A percentile compares a stretch with the other conserved stretches of the same genome.
phyloP scores from a whole-genome alignment of 371 early-diverging fungal species.

The Syncephalastrum sp. region DNA sequence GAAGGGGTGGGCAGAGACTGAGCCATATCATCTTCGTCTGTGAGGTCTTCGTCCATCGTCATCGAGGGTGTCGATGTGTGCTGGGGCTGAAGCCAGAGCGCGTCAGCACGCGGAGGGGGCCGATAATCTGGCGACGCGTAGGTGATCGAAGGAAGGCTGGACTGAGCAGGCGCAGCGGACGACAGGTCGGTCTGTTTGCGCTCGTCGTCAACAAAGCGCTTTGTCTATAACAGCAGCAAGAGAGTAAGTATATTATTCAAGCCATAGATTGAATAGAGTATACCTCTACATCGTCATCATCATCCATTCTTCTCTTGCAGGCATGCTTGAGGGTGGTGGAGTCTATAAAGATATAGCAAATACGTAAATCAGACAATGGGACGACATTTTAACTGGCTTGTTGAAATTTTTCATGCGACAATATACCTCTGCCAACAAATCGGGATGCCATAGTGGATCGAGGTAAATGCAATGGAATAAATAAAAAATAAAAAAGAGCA shows the following conservation, averaged over 20 bases:
- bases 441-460: conserved; percentile 6
- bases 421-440: conserved; percentile 1
- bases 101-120: conserved; percentile 21
- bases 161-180: not conserved
- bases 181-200: no score
- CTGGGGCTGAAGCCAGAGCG: conserved; percentile 19
- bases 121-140: conserved; percentile 24
- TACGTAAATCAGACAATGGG: no score
- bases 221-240: no score
- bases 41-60: conserved; percentile 15
- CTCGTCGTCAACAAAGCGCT: no score
- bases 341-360: no score
- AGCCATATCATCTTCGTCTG: conserved; percentile 8
- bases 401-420: conserved; percentile 5
- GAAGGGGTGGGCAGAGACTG: conserved; percentile 9
- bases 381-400: not conserved
- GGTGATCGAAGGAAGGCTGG: conserved; percentile 18
- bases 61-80: not conserved
- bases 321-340: conserved; percentile 1
- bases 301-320: conserved; percentile 29
- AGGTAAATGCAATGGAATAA: not conserved
- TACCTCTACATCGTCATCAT: conserved; percentile 15
- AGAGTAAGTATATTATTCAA: no score
- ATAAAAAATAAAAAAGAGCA: no score
- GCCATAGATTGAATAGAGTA: not conserved